Evolutionary conservation across 225 moss, liverwort and hornwort species (phyloP).

Genomic region (Pseudoscleropodium purum): DNA sequence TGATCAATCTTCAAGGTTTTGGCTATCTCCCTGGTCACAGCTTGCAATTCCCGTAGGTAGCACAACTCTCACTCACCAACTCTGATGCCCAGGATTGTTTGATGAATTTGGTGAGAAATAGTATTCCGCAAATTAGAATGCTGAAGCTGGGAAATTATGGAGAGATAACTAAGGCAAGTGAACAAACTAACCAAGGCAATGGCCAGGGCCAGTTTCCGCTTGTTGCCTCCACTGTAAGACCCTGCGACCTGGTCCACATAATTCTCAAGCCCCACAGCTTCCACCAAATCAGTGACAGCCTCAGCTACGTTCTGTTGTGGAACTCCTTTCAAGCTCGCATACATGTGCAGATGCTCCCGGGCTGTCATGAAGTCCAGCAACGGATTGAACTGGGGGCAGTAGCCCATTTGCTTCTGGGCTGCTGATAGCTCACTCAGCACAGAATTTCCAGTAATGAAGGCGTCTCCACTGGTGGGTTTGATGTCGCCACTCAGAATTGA

Average conservation of each 20-base stretch:
- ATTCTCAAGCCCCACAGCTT: slow-evolving; percentile 59
- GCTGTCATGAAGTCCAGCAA: slow-evolving; percentile 87
- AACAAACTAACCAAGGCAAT: slow-evolving; percentile 64
- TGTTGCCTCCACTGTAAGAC: slow-evolving; percentile 85
- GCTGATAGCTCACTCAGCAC: slow-evolving; percentile 39
- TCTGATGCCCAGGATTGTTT: background rate
- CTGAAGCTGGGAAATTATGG: no score
- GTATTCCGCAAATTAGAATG: background rate
- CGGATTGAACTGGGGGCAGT: slow-evolving; percentile 91
- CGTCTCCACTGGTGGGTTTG: slow-evolving; percentile 67
- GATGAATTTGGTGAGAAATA: background rate
- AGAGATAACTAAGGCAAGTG: background rate
- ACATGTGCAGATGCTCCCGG: slow-evolving; percentile 81
- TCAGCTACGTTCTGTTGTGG: slow-evolving; percentile 20
- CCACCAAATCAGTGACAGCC: slow-evolving; percentile 43
- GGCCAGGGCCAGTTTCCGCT: slow-evolving; percentile 77
- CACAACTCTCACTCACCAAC: background rate
- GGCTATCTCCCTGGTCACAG: background rate
- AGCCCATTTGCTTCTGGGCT: slow-evolving; percentile 80
- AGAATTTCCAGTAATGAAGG: slow-evolving; percentile 62
- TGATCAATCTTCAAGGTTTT: background rate
- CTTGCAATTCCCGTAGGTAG: background rate
- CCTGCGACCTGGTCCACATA: slow-evolving; percentile 53
- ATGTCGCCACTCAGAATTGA: slow-evolving; percentile 77
- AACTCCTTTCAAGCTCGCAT: slow-evolving; percentile 77